phyloP scores from a whole-genome alignment of 192 early-diverging fungal species.

The Backusella liffmaniae region DNA sequence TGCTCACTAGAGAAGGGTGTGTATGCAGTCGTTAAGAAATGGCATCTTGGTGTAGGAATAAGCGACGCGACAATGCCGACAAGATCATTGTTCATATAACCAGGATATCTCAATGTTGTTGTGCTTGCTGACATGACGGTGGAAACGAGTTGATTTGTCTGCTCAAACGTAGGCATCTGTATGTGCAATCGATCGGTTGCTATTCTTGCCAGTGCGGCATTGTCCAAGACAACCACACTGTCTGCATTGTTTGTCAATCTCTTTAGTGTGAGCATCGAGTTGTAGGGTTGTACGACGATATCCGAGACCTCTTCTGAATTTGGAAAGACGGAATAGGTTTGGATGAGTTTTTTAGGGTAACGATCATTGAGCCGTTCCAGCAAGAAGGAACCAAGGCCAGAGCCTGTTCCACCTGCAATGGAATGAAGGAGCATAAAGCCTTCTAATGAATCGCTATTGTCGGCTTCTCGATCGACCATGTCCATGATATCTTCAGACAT shows the following conservation, averaged over 20 bases:
- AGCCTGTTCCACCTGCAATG: conserved; percentile 98
- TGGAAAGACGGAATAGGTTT: conserved; percentile 98
- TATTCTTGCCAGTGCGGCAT: conserved; percentile 90
- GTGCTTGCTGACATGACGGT: conserved; percentile 98
- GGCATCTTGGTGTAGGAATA: conserved; percentile 98
- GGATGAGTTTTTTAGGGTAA: conserved; percentile 96
- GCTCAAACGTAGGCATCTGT: conserved; percentile 90
- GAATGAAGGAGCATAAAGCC: conserved; percentile 97
- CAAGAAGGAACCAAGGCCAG: conserved; percentile 90
- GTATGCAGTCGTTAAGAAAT: conserved; percentile 92
- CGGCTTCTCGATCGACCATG: conserved; percentile 96
- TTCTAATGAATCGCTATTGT: conserved; percentile 91
- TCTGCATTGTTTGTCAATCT: conserved; percentile 90
- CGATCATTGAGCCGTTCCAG: conserved; percentile 91
- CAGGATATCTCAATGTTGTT: conserved; percentile 94
- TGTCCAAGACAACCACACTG: conserved; percentile 96
- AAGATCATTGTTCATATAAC: conserved; percentile 99
- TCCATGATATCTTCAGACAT: conserved; percentile 92
- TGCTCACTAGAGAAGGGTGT: conserved; percentile 96
- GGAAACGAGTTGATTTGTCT: conserved; percentile 95
- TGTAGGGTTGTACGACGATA: conserved; percentile 98
- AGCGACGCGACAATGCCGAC: conserved; percentile 93
- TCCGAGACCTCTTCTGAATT: conserved; percentile 93
- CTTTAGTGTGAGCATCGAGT: conserved; percentile 91
- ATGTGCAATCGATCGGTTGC: conserved; percentile 92